Evolutionary conservation across 2,329 filamentous ascomycete species (phyloP).

Genomic region (Pseudogymnoascus sp.): DNA sequence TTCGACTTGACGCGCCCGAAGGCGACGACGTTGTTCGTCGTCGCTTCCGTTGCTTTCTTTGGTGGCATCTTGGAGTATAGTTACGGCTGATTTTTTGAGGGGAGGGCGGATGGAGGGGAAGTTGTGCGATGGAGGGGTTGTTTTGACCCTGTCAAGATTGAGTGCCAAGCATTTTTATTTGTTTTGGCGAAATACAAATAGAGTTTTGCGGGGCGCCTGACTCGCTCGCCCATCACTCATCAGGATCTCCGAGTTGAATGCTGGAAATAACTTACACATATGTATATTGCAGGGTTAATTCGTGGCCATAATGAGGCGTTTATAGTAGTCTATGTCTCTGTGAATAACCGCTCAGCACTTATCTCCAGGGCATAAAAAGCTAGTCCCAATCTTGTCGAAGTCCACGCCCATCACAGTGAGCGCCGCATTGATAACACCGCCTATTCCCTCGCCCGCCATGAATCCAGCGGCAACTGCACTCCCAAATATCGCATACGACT

Average conservation of each 20-base stretch:
- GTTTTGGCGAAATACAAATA: background rate
- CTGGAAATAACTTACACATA: background rate
- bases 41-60: conserved; percentile 30
- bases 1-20: conserved; percentile 39
- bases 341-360: background rate
- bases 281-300: background rate
- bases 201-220: background rate
- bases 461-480: conserved; percentile 18
- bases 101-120: conserved; percentile 5
- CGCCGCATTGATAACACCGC: conserved; percentile 19
- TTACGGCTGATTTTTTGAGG: background rate
- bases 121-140: conserved; percentile 7
- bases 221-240: background rate
- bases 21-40: conserved; percentile 38
- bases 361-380: background rate
- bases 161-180: background rate
- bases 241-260: background rate
- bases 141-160: background rate
- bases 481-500: conserved; percentile 17
- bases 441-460: conserved; percentile 20
- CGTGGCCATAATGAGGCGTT: background rate
- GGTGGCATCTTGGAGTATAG: conserved; percentile 32
- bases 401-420: conserved; percentile 11
- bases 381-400: conserved; percentile 3
- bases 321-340: background rate